These are phyloP conservation scores for Neurospora intermedia DNA, from an alignment of 495 filamentous ascomycete species.

Conservation along the genomic window DNA sequence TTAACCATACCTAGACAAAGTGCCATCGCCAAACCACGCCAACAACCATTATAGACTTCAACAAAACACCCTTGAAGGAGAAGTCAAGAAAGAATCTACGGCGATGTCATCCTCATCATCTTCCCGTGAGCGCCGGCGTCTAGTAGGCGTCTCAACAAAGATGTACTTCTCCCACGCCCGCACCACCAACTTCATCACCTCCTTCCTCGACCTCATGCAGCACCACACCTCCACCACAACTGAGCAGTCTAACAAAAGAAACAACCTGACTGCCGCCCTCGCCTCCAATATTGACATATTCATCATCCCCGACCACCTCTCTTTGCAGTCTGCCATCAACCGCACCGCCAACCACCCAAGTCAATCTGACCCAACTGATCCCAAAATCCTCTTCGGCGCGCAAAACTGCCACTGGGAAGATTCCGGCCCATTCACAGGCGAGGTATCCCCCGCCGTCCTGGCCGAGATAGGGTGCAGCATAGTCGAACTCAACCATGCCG, in stretches of 20 bases:
- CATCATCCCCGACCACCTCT: constrained; percentile 66
- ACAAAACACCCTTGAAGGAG: neutral
- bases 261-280: constrained; percentile 18
- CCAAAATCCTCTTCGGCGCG: constrained; percentile 50
- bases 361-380: neutral
- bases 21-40: neutral
- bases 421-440: constrained; percentile 63
- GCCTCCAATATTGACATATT: constrained; percentile 41
- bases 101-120: constrained; percentile 12
- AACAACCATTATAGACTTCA: neutral
- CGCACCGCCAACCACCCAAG: constrained; percentile 25
- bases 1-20: neutral
- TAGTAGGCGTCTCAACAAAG: constrained; percentile 72
- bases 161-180: constrained; percentile 68
- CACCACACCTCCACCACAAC: too few species aligned
- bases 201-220: constrained; percentile 32
- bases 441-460: constrained; percentile 58
- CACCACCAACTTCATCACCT: constrained; percentile 51
- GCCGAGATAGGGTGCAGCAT: constrained; percentile 53
- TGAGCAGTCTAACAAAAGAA: constrained; percentile 15
- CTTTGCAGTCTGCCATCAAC: constrained; percentile 44
- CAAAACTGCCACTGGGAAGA: constrained; percentile 64
- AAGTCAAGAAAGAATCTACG: neutral
- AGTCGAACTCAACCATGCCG: constrained; percentile 72
- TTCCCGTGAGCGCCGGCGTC: constrained; percentile 43